Evolutionary conservation across 805 yeast species (phyloP), one percentile per base, ranked within the genome.

Genomic region (Nakazawaea laoshanensis): DNA sequence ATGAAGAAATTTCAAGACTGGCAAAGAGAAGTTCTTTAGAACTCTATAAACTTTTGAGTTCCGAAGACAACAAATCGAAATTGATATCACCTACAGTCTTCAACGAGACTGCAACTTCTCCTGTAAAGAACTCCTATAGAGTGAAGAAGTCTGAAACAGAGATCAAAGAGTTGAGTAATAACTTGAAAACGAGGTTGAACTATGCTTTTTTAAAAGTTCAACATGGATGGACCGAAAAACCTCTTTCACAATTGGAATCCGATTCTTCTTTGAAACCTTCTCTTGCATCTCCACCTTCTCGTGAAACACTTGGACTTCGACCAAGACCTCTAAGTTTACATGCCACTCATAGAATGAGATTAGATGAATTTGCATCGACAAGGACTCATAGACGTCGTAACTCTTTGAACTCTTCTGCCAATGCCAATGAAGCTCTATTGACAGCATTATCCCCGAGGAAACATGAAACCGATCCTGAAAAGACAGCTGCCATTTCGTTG

Each of bases 401-500:
- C 27, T 30, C 27, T 11, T n/a, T 30, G 17, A 16, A 12, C 8
- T 25, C 31, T 4, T 19, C 31, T 3, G 14, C 34, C 8, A 31
- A 36, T 31, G 39, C 39, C 13, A 36, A 31, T 13, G 32, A 25
- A 5, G 39, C 39, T 8, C 27, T 36, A 9, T 19, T 36, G 5
- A 15, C 34, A 19, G 39, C 35, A 17, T 24, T 36, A 19, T 36
- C 39, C 7, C 38, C 33, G 22, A 35, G 21, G 4, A 34, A 24
- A 17, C 41, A 35, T 13, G 44, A 34, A 8, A 24, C 41, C 4
- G 40, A 49, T 32, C 41, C 50, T 39, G 78, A 72, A 40, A 70
- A 70, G 43, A 77, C 71, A 30, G 78, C 78, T 5, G 65, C 72
- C 8, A 53, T 65, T 46, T 69, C 77, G 15, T 55, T 72, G 33